These are phyloP conservation scores for Hyaloscypha bicolor DNA, from an alignment of 495 filamentous ascomycete genomes.

Conservation along the genomic window DNA sequence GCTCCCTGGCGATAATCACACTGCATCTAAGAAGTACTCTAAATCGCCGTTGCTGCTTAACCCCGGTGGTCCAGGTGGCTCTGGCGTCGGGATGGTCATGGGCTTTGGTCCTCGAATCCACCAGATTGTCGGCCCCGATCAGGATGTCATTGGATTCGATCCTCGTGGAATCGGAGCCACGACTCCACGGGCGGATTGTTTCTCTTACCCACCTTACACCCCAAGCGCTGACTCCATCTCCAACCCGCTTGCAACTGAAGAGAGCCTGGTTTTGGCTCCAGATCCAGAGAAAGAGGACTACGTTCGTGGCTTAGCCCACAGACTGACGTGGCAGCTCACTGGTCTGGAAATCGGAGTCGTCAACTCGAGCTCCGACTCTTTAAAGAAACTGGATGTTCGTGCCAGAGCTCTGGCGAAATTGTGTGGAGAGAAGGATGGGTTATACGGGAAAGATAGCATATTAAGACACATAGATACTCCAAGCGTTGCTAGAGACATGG, in stretches of 20 bases:
- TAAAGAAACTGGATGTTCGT: constrained; percentile 35
- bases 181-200: constrained; percentile 51
- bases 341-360: constrained; percentile 33
- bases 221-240: too few species aligned
- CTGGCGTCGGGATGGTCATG: constrained; percentile 35
- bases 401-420: constrained; percentile 37
- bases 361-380: constrained; percentile 40
- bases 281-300: constrained; percentile 26
- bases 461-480: constrained; percentile 31
- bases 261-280: too few species aligned
- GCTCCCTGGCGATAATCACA: constrained; percentile 27
- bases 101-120: constrained; percentile 35
- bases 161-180: constrained; percentile 57
- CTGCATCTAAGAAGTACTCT: constrained; percentile 36
- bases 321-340: constrained; percentile 11
- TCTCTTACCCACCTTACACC: constrained; percentile 32
- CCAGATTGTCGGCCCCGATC: constrained; percentile 36
- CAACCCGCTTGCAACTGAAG: too few species aligned
- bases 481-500: constrained; percentile 48
- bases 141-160: constrained; percentile 55
- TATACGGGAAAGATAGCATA: constrained; percentile 26
- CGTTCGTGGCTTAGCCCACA: constrained; percentile 16
- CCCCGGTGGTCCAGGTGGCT: constrained; percentile 46
- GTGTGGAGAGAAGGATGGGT: constrained; percentile 38
- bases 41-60: constrained; percentile 43